phyloP scores from a whole-genome alignment of 495 filamentous ascomycete species.

The Mytilinidion resinicola region DNA sequence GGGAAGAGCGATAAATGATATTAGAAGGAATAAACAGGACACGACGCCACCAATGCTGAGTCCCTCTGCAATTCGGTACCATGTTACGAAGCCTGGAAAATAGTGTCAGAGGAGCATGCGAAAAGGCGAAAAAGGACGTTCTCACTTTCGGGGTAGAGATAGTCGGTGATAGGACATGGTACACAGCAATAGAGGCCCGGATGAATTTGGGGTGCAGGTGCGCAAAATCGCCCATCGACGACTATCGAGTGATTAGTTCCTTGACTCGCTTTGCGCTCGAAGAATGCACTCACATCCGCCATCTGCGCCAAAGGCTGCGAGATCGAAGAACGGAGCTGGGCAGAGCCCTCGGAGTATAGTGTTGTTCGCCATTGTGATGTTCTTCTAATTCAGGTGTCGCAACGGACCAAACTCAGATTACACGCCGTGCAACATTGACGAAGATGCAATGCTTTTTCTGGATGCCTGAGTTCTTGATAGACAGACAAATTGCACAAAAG shows the following conservation, averaged over 20 bases:
- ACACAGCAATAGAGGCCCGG: constrained; percentile 64
- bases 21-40: constrained; percentile 66
- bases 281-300: constrained; percentile 59
- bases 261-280: constrained; percentile 21
- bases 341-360: constrained; percentile 46
- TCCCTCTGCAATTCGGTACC: constrained; percentile 65
- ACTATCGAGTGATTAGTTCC: constrained; percentile 45
- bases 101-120: constrained; percentile 17
- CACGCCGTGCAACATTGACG: constrained; percentile 1
- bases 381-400: background rate
- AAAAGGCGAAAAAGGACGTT: background rate
- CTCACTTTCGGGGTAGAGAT: constrained; percentile 72
- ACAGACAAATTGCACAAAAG: background rate
- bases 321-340: constrained; percentile 58
- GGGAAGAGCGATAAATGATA: constrained; percentile 78
- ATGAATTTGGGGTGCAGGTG: constrained; percentile 41
- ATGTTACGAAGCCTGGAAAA: constrained; percentile 52
- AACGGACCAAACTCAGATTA: background rate
- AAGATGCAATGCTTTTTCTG: background rate
- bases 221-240: constrained; percentile 59
- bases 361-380: constrained; percentile 17
- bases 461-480: background rate
- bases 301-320: constrained; percentile 51
- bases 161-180: constrained; percentile 81
- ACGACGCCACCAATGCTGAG: constrained; percentile 68